Evolutionary conservation across 306 rosid genomes (phyloP).

Genomic region (Alnus rubra): DNA sequence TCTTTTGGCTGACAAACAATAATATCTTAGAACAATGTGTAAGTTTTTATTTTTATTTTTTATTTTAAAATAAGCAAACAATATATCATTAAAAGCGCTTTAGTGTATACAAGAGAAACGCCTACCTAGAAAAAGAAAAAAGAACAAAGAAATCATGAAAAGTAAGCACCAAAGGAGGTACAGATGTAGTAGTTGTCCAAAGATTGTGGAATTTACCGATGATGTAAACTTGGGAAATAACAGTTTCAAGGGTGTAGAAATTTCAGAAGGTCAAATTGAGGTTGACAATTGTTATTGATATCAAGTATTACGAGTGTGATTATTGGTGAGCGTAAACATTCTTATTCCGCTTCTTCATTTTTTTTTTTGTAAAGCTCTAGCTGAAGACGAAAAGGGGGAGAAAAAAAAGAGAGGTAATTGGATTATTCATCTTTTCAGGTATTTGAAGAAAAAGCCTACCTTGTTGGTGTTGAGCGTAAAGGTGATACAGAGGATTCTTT

Average conservation of each 20-base stretch:
- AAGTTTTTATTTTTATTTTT: not conserved
- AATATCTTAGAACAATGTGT: not conserved
- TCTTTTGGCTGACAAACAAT: not conserved
- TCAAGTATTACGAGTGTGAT: not conserved
- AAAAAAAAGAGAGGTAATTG: constrained; percentile 16
- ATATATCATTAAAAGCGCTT: too few species aligned
- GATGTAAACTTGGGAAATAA: not conserved
- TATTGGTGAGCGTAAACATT: not conserved
- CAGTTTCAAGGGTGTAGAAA: too few species aligned
- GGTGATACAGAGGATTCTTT: constrained; percentile 51
- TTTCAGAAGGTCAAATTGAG: too few species aligned
- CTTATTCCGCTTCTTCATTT: not conserved
- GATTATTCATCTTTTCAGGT: constrained; percentile 39
- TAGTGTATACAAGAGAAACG: too few species aligned
- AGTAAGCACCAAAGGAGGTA: too few species aligned
- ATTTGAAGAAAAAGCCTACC: constrained; percentile 84
- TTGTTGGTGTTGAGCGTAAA: constrained; percentile 83
- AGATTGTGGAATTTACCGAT: not conserved
- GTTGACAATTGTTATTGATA: too few species aligned
- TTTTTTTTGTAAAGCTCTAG: not conserved
- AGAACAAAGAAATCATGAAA: too few species aligned
- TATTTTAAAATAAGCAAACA: too few species aligned
- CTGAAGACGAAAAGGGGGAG: not conserved
- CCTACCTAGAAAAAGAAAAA: too few species aligned
- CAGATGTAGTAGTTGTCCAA: too few species aligned